phyloP scores from a whole-genome alignment of 176 grass and related monocot genomes.

The Triticum turgidum region DNA sequence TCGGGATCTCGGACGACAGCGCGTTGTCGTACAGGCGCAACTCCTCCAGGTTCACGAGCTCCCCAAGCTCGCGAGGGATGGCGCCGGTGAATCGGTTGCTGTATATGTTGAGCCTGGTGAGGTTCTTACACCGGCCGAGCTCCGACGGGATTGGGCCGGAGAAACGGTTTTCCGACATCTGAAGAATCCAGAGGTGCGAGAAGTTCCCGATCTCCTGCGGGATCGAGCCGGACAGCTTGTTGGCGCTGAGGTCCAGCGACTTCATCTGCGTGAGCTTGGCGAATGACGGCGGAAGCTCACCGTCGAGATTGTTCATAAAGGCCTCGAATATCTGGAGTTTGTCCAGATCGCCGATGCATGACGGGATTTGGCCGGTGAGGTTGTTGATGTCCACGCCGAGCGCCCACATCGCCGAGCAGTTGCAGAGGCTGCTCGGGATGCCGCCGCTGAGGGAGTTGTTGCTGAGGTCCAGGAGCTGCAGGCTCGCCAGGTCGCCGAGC shows the following conservation, averaged over 20 bases:
- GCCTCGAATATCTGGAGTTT: conserved; percentile 17
- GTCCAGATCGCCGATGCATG: conserved; percentile 57
- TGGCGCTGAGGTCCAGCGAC: conserved; percentile 47
- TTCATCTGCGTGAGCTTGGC: conserved; percentile 42
- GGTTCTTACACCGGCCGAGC: conserved; percentile 69
- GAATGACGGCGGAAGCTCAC: conserved; percentile 66
- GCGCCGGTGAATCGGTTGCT: conserved; percentile 62
- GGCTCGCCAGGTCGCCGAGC: conserved; percentile 47
- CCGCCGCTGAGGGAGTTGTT: conserved; percentile 53
- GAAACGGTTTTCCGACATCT: conserved; percentile 48
- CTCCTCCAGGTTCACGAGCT: conserved; percentile 38
- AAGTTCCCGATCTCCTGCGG: conserved; percentile 62
- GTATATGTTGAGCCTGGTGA: conserved; percentile 49
- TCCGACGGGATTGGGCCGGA: conserved; percentile 52
- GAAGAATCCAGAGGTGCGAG: conserved; percentile 40
- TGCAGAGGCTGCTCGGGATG: conserved; percentile 71
- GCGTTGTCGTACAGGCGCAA: conserved; percentile 51
- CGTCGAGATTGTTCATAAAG: conserved; percentile 38
- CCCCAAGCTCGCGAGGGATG: conserved; percentile 69
- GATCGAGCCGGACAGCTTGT: conserved; percentile 60
- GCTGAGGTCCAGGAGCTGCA: conserved; percentile 31
- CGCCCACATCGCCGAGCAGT: conserved; percentile 49
- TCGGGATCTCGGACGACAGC: conserved; percentile 63
- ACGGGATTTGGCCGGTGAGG: conserved; percentile 61
- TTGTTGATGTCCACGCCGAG: conserved; percentile 41